Percentiles rank a stretch among this genome's conserved stretches.
These are phyloP conservation scores for Trichoderma sp. DNA, from an alignment of 2,329 filamentous ascomycete species.

Conservation along the genomic window DNA sequence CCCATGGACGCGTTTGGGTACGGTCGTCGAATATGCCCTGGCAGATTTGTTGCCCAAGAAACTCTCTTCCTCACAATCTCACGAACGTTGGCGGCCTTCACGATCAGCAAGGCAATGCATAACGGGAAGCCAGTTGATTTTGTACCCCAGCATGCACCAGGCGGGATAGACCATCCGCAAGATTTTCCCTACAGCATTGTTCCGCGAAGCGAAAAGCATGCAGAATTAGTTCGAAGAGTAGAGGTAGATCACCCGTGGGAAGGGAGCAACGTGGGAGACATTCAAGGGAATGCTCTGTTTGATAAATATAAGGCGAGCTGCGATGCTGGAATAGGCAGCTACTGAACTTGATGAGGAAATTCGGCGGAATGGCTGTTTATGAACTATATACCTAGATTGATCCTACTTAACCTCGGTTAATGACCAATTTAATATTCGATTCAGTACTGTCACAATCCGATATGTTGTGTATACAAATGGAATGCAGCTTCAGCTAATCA, in stretches of 20 bases:
- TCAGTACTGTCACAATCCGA: too few species aligned
- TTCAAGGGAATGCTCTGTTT: not conserved
- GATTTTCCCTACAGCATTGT: not conserved
- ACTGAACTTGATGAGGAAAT: not conserved
- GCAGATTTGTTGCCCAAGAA: not conserved
- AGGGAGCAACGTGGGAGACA: not conserved
- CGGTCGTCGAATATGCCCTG: slow-evolving; percentile 15
- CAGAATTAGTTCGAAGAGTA: not conserved
- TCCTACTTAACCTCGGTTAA: too few species aligned
- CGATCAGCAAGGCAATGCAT: not conserved
- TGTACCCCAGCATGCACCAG: too few species aligned
- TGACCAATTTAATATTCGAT: too few species aligned
- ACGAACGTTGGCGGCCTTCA: not conserved
- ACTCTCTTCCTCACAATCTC: not conserved
- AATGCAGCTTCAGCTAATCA: not conserved
- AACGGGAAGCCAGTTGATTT: not conserved
- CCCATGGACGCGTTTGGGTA: not conserved
- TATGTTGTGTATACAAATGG: not conserved
- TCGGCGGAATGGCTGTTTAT: too few species aligned
- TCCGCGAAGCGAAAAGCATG: not conserved
- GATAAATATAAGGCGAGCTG: not conserved
- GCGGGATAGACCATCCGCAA: not conserved
- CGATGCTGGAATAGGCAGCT: not conserved
- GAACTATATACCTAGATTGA: too few species aligned
- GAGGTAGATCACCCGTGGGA: slow-evolving; percentile 11